Evolutionary conservation across 176 grass and related monocot genomes (phyloP).

Genomic region (Echinochloa phyllopogon): DNA sequence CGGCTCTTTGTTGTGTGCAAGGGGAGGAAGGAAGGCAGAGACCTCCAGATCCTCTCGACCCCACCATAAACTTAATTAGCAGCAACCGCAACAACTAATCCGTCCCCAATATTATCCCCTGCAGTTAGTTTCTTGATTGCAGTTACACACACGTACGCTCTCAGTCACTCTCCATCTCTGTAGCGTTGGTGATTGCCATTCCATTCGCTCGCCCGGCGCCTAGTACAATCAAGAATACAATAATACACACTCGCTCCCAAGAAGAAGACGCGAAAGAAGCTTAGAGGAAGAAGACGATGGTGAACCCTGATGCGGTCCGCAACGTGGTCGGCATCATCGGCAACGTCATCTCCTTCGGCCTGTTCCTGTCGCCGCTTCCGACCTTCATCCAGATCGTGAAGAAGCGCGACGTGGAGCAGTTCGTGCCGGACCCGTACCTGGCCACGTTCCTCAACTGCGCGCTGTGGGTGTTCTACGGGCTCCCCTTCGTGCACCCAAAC

Average conservation of each 20-base stretch:
- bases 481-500: conserved; percentile 58
- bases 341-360: conserved; percentile 75
- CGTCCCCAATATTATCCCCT: background rate
- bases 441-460: conserved; percentile 81
- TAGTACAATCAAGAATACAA: no score
- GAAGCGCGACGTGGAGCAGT: conserved; percentile 59
- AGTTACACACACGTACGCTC: background rate
- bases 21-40: conserved; percentile 11
- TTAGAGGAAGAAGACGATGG: background rate
- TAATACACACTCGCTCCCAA: background rate
- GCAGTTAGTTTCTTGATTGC: background rate
- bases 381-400: conserved; percentile 59
- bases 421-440: conserved; percentile 71
- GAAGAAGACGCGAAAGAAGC: background rate
- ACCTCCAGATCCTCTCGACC: background rate
- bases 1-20: background rate
- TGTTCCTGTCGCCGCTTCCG: conserved; percentile 74
- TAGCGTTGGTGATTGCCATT: no score
- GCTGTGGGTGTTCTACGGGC: conserved; percentile 75
- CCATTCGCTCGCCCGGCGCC: no score
- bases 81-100: background rate
- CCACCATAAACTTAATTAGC: background rate
- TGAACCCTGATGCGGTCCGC: conserved; percentile 26
- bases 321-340: conserved; percentile 62
- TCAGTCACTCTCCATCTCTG: no score